Evolutionary conservation across 2,329 filamentous ascomycete genomes (phyloP), one percentile per base, ranked within the genome.

Genomic region (Blastomyces emzantsi): DNA sequence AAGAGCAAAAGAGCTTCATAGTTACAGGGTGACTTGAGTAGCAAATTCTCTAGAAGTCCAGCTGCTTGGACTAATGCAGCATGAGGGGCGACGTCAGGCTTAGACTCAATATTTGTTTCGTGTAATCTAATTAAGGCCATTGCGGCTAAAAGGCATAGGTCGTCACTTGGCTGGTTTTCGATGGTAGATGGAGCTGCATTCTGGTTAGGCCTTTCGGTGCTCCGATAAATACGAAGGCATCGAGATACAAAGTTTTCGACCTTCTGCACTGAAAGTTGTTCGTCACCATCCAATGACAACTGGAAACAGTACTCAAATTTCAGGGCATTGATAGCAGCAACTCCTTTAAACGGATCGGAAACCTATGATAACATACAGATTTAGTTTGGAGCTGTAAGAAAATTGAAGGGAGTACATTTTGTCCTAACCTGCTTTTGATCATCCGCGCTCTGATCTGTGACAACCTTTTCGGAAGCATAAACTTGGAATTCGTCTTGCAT

Each of bases 1-100:
- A 81, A 70, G 19, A 79, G 71, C 36, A 81, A 69, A 4, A 79
- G 70, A 7, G 77, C 75, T 63, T 78, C 72, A 62, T 80, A 81
- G 62, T 79, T 79, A 65, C 80, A 78, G 15, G 77, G 77, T 19
- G 77, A 81, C 64, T 76, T 74, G 25, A 71, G 63, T 8, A 78
- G 65, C 7, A 79, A 70, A 62, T 72, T 71, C 60, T 79, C 76
- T 39, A 80, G 65, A 33, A 80, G 73, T 9, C 69, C 74, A 51
- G 73, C 71, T 39, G 73, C 73, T 62, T 66, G 66, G 39, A 67
- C 70, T 28, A 79, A 67, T 57, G 71, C 68, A 28, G 70, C 66
- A 55, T 71, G 71, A 15, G 70, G 69, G 17, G 70, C 54, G 17
- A 69, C 65, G 28, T 67, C 64, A 45, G 68, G 64, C 15, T 64